phyloP scores from a whole-genome alignment of 1,284 basidiomycete genomes.

The Fomitopsis palustris region DNA sequence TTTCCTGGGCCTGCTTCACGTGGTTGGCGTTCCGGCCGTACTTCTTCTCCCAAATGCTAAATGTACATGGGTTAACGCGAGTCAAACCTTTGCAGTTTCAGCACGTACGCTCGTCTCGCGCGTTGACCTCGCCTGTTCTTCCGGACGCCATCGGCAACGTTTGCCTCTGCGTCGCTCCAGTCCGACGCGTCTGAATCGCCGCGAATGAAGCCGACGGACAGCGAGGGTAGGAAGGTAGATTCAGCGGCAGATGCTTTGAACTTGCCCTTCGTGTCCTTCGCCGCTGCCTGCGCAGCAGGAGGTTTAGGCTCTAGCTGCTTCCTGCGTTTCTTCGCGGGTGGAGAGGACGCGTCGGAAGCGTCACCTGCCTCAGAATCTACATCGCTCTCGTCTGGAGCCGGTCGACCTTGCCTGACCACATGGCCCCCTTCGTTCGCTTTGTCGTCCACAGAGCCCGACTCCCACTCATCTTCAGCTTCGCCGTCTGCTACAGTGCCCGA shows the following conservation, averaged over 20 bases:
- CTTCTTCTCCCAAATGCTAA: constrained; percentile 96
- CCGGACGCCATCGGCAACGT: constrained; percentile 47
- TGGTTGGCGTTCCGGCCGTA: constrained; percentile 91
- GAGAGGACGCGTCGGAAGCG: constrained; percentile 12
- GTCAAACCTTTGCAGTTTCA: constrained; percentile 1
- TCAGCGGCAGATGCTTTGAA: constrained; percentile 29
- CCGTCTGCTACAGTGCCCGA: constrained; percentile 31
- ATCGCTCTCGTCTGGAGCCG: constrained; percentile 17
- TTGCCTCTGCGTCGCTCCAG: constrained; percentile 65
- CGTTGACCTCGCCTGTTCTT: constrained; percentile 90
- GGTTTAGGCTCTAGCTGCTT: constrained; percentile 1
- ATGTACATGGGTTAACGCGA: not conserved
- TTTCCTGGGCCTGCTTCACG: constrained; percentile 61
- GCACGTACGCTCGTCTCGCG: constrained; percentile 84
- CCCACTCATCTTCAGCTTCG: constrained; percentile 7
- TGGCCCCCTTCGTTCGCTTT: not conserved
- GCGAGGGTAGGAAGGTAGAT: constrained; percentile 86
- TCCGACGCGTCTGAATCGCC: constrained; percentile 77
- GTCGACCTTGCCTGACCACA: too few relatives aligned
- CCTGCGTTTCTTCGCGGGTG: not conserved
- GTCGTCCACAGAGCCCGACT: constrained; percentile 14
- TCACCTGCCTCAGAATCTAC: constrained; percentile 9
- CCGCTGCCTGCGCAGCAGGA: not conserved
- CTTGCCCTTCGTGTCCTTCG: constrained; percentile 12
- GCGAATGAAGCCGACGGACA: constrained; percentile 80